Evolutionary conservation across 257 asterid genomes (phyloP).

Genomic region (Primulina eburnea): DNA sequence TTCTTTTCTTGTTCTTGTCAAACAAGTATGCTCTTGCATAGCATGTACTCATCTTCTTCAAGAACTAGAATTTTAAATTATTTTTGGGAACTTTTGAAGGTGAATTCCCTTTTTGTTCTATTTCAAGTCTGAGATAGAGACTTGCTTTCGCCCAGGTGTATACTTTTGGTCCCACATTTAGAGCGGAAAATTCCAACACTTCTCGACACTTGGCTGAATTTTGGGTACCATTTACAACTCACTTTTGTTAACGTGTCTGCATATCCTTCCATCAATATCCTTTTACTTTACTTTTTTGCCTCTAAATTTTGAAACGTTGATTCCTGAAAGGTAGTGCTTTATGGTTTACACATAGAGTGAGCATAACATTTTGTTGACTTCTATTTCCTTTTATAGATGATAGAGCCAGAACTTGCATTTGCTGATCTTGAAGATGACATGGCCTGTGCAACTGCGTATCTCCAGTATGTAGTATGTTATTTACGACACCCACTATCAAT

Average conservation of each 20-base stretch:
- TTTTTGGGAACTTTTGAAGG: slow-evolving; percentile 20
- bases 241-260: background rate
- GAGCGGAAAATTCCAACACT: slow-evolving; percentile 98
- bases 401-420: slow-evolving; percentile 97
- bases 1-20: slow-evolving; percentile 17
- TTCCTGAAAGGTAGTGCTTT: slow-evolving; percentile 7
- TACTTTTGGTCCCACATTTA: slow-evolving; percentile 97
- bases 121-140: slow-evolving; percentile 21
- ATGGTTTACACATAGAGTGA: slow-evolving; percentile 14
- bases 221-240: slow-evolving; percentile 55
- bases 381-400: slow-evolving; percentile 62
- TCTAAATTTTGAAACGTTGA: background rate
- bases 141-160: slow-evolving; percentile 61
- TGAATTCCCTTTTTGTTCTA: slow-evolving; percentile 2
- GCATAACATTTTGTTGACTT: slow-evolving; percentile 23
- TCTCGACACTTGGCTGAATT: slow-evolving; percentile 96
- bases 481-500: slow-evolving; percentile 38
- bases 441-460: slow-evolving; percentile 99
- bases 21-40: slow-evolving; percentile 8
- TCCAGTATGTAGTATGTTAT: slow-evolving; percentile 99
- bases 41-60: background rate
- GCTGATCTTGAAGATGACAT: slow-evolving; percentile 98
- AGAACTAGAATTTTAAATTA: background rate
- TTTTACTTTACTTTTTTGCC: slow-evolving; percentile 11
- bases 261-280: slow-evolving; percentile 4